Evolutionary conservation across 2,329 filamentous ascomycete genomes (phyloP), one percentile per base, ranked within the genome.

Genomic region (Phaeosphaeriaceae sp.): DNA sequence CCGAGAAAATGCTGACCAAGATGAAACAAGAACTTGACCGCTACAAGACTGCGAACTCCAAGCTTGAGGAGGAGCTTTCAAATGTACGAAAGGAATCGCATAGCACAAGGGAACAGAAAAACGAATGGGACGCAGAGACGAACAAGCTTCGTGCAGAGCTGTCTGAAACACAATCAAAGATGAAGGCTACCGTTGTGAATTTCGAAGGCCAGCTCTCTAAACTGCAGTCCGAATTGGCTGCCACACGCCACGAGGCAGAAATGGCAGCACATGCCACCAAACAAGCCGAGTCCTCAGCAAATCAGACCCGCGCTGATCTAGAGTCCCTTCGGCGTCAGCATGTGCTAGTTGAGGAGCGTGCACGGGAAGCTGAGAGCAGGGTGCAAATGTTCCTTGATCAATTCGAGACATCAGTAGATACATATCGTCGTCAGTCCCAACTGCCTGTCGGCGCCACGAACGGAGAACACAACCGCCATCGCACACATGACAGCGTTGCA

Each of bases 1-100:
- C 94, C 1, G 94, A 99, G 76, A 97, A 97, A 82, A 97, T 99
- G 92, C 84, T 99, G 40, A 92, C 94, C 75, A 93, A 95, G 74
- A 93, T 99, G 82, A 97, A 97, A 78, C 92, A 97, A 66, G 94
- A 99, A 76, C 81, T 99, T n/a, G 82, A 88, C 46, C 90, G 92
- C 49, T 94, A 95, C 76, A 97, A 97, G 81, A 77, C 85, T 11
- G 89, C 94, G 53, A 97, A 97, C 66, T 79, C 81, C 15, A 88
- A 89, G 52, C 80, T 99, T 33, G 92, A 94, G 73, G 83, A 86
- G 38, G 91, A 97, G 66, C 79, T 97, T n/a, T 83, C 88, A 82
- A 60, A 81, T 74, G 60, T 65, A 76, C 30, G 72, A 78, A 52
- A 70, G 58, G 53, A 67, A 66, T 41, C 72, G 68, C 29, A 71